Base-by-base conservation (phyloP, 352 stramenopile species). In the Phytophthora pistaciae region DNA sequence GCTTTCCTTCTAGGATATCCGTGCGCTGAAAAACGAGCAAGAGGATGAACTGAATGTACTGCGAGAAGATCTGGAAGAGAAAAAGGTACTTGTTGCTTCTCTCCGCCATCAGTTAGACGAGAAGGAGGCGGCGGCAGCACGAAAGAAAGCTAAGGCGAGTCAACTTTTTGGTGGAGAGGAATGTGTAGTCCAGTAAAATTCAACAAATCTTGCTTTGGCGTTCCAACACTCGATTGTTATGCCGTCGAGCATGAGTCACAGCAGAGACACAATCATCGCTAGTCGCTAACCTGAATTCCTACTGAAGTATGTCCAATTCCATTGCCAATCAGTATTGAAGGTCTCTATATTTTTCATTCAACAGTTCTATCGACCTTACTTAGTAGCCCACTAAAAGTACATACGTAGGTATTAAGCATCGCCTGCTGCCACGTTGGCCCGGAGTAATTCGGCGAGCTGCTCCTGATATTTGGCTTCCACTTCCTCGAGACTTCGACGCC, bases 81-180 rank as follows among this genome's bases (percentile, higher is more conserved):
- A 87, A 56, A 81, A 78, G 52, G 72, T 76, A n/a, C 48, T 82
- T 21, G 58, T 91, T 29, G 70, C 69, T 31, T 70, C 79, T 42
- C 68, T 94, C 20, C 85, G 75, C 3, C 81, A 92, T n/a, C 77
- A 84, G 31, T 55, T 92, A 36, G 77, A 90, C 29, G 64, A 81
- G 10, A 84, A 89, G 49, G 74, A 90, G 42, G 76, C 77, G 6
- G 68, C 83, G 31, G 68, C 73, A 31, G 70, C 75, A 3, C 70
- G 66, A 36, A 85, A 80, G 38, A 74, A 77, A 53, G 68, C 71
- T 13, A 87, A 88, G 54, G 73, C 57, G 25, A 78, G 55, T 18
- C 62, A 80, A 60, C 72, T 84, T 53, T 80, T 84, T 52, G 52
- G 80, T 52, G 64, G 58, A 65, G 80, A 94, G 23, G 85, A 94